Conservation (phyloP, 176 grass and related monocot species). For the Coix lacrymajobi region DNA sequence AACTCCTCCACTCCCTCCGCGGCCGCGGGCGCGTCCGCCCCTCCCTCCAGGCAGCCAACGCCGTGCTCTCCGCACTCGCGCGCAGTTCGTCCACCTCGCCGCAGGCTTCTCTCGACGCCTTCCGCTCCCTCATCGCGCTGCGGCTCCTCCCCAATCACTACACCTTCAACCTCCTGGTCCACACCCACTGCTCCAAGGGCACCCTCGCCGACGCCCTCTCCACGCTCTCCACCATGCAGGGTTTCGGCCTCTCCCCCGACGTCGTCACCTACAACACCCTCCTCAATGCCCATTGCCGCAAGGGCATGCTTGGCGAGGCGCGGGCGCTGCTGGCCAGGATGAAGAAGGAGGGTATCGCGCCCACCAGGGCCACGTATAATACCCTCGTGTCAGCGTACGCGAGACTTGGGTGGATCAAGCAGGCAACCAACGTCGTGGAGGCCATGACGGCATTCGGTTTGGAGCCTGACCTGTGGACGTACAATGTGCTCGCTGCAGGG, state of each 20-base stretch:
- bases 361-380: constrained; percentile 56
- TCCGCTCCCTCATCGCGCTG: constrained; percentile 56
- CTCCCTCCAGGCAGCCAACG: constrained; percentile 53
- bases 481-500: constrained; percentile 62
- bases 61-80: constrained; percentile 53
- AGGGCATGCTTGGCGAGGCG: constrained; percentile 72
- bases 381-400: constrained; percentile 65
- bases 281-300: constrained; percentile 63
- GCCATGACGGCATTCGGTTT: constrained; percentile 62
- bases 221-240: constrained; percentile 62
- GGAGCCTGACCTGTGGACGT: constrained; percentile 68
- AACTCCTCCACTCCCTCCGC: constrained; percentile 64
- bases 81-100: constrained; percentile 39
- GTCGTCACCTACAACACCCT: constrained; percentile 75
- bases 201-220: constrained; percentile 43
- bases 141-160: constrained; percentile 49
- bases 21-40: constrained; percentile 51
- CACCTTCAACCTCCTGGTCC: constrained; percentile 83
- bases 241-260: constrained; percentile 69
- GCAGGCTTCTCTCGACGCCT: too few species aligned
- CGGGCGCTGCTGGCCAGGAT: constrained; percentile 60
- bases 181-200: constrained; percentile 61
- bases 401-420: constrained; percentile 76
- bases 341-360: constrained; percentile 54
- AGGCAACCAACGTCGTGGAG: constrained; percentile 63